Evolutionary conservation across 441 rosid species (phyloP).

Genomic region (Jatropha multifida): DNA sequence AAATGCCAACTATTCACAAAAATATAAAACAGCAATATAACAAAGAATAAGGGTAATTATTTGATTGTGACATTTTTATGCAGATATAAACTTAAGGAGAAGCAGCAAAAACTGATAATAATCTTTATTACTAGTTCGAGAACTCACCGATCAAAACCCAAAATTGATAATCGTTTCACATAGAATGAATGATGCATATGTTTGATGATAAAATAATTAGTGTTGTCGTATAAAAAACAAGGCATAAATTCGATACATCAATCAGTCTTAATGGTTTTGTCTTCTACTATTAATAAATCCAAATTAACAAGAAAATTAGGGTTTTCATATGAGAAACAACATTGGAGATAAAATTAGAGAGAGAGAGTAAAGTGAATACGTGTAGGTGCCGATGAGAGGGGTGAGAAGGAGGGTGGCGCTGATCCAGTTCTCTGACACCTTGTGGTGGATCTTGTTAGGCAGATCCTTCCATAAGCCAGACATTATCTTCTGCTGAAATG

Average conservation of each 20-base stretch:
- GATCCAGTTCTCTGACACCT: conserved; percentile 94
- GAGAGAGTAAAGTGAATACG: conserved; percentile 30
- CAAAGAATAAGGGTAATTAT: too few species aligned
- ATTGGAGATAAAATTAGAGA: neutral
- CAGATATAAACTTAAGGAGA: neutral
- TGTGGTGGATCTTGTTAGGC: conserved; percentile 79
- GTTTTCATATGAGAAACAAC: neutral
- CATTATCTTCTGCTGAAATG: conserved; percentile 95
- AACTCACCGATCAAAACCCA: neutral
- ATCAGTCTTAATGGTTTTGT: neutral
- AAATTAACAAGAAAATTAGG: neutral
- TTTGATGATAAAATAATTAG: too few species aligned
- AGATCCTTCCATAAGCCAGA: conserved; percentile 81
- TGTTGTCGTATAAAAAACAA: neutral
- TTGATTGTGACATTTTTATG: too few species aligned
- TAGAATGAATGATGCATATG: too few species aligned
- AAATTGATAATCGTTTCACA: too few species aligned
- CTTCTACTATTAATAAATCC: neutral
- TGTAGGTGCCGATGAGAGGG: conserved; percentile 69
- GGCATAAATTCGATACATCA: neutral
- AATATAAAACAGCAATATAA: neutral
- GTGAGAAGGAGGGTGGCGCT: conserved; percentile 69
- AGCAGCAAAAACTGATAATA: too few species aligned
- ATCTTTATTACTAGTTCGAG: neutral
- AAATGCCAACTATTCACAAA: neutral